Evolutionary conservation across 2,329 filamentous ascomycete species (phyloP).

Genomic region (Xylariomycetidae sp.): DNA sequence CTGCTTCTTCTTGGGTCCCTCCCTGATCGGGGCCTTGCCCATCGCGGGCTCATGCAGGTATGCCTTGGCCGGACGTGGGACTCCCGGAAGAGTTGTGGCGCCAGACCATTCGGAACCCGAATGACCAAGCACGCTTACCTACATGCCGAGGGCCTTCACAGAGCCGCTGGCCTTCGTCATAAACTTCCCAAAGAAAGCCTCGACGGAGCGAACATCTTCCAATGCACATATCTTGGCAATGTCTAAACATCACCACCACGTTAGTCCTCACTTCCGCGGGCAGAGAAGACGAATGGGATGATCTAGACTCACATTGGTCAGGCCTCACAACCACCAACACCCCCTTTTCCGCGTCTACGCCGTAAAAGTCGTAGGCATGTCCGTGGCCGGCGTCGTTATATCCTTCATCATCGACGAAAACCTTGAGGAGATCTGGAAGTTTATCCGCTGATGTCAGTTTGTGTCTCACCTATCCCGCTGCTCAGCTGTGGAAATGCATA

Average conservation of each 20-base stretch:
- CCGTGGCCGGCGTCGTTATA: constrained; percentile 53
- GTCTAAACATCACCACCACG: constrained; percentile 19
- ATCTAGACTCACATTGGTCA: constrained; percentile 51
- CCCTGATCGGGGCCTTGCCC: too few species aligned
- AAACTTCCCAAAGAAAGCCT: constrained; percentile 19
- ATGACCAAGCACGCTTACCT: neutral
- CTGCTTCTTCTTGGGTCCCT: too few species aligned
- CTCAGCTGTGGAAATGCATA: constrained; percentile 21
- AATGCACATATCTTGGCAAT: constrained; percentile 20
- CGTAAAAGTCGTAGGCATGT: constrained; percentile 52
- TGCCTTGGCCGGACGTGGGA: too few species aligned
- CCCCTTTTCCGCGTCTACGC: constrained; percentile 40
- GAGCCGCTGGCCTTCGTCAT: constrained; percentile 5
- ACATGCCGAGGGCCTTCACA: neutral
- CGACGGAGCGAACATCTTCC: constrained; percentile 9
- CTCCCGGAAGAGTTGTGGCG: too few species aligned
- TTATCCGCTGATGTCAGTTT: neutral
- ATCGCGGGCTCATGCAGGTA: too few species aligned
- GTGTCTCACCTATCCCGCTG: neutral
- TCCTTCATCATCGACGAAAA: constrained; percentile 51
- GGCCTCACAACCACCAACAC: constrained; percentile 52
- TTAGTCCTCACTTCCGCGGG: neutral
- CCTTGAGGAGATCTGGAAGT: constrained; percentile 50
- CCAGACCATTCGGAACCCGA: too few species aligned
- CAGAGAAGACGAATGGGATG: neutral